Percentiles rank a stretch among this genome's conserved stretches.
Evolutionary conservation across 1,139 yeast genomes (phyloP).

Genomic region (Kluyveromyces sp.): DNA sequence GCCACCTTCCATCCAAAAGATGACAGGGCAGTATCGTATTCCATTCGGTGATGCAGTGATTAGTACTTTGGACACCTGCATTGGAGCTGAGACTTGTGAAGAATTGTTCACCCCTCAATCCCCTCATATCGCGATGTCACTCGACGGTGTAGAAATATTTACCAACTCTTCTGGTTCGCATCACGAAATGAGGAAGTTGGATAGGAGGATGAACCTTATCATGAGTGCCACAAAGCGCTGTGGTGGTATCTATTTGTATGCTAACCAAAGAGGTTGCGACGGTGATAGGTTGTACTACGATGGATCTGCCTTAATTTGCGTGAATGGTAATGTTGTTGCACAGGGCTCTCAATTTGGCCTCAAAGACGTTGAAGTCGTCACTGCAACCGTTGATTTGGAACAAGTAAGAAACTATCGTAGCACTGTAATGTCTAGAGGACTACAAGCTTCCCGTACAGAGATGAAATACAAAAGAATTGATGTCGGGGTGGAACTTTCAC

Average conservation of each 20-base stretch:
- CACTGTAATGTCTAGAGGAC: constrained; percentile 63
- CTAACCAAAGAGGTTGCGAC: constrained; percentile 96
- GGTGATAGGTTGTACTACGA: constrained; percentile 96
- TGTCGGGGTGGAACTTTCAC: constrained; percentile 56
- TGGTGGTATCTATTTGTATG: constrained; percentile 89
- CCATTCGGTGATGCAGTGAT: constrained; percentile 87
- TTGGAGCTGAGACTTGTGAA: constrained; percentile 97
- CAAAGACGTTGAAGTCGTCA: constrained; percentile 83
- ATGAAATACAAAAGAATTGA: constrained; percentile 54
- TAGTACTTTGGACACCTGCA: constrained; percentile 72
- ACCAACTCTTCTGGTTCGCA: constrained; percentile 96
- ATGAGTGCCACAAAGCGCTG: constrained; percentile 90
- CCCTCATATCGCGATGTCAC: constrained; percentile 85
- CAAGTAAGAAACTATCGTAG: constrained; percentile 81
- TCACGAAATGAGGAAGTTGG: constrained; percentile 85
- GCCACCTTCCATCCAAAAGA: constrained; percentile 57
- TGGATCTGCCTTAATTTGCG: constrained; percentile 91
- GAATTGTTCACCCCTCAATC: constrained; percentile 94
- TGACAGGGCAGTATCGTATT: constrained; percentile 61
- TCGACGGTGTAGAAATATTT: constrained; percentile 93
- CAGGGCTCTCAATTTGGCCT: constrained; percentile 89
- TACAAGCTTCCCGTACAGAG: constrained; percentile 54
- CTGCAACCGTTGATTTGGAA: constrained; percentile 90
- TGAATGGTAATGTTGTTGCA: constrained; percentile 85
- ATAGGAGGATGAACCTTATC: constrained; percentile 76